A percentile compares a stretch with the other conserved stretches of the same genome.
phyloP scores from a whole-genome alignment of 352 stramenopile genomes.

The Globisporangium paroecandrum region DNA sequence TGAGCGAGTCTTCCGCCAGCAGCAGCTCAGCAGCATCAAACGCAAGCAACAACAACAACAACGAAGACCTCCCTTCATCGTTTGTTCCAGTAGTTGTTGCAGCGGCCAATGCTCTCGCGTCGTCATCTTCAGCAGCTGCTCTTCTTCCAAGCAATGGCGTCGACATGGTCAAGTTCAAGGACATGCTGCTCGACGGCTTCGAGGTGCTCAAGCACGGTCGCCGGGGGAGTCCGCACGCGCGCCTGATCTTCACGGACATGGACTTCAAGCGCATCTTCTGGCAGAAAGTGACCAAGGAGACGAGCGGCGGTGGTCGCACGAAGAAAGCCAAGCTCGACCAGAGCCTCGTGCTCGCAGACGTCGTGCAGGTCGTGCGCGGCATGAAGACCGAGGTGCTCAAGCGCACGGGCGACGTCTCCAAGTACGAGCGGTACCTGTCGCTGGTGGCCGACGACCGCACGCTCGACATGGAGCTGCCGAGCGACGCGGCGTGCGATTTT shows the following conservation, averaged over 20 bases:
- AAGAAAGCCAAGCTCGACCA: constrained; percentile 72
- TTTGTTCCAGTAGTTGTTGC: not conserved
- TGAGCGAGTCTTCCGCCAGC: not conserved
- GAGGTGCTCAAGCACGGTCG: constrained; percentile 73
- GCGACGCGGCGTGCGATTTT: constrained; percentile 52
- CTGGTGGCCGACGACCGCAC: constrained; percentile 66
- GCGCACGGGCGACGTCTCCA: constrained; percentile 57
- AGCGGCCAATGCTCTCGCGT: not conserved
- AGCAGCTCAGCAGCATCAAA: not conserved
- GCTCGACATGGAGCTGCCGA: constrained; percentile 63
- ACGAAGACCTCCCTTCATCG: constrained; percentile 12
- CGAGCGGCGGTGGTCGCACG: constrained; percentile 23
- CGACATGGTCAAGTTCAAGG: constrained; percentile 57
- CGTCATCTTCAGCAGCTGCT: not conserved
- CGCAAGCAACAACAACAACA: constrained; percentile 14
- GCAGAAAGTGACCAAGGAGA: constrained; percentile 67
- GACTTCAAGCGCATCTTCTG: constrained; percentile 79
- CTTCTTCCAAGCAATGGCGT: constrained; percentile 23
- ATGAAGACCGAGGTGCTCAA: constrained; percentile 83
- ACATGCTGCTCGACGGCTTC: constrained; percentile 66
- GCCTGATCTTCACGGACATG: constrained; percentile 68
- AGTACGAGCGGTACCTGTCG: constrained; percentile 73
- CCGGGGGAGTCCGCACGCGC: constrained; percentile 56
- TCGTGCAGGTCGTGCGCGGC: constrained; percentile 66
- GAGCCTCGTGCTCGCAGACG: constrained; percentile 59